Percentiles rank a stretch among this genome's conserved stretches.
These are phyloP conservation scores for Cutaneotrichosporon sp. DNA, from an alignment of 1,284 basidiomycete genomes.

Conservation along the genomic window DNA sequence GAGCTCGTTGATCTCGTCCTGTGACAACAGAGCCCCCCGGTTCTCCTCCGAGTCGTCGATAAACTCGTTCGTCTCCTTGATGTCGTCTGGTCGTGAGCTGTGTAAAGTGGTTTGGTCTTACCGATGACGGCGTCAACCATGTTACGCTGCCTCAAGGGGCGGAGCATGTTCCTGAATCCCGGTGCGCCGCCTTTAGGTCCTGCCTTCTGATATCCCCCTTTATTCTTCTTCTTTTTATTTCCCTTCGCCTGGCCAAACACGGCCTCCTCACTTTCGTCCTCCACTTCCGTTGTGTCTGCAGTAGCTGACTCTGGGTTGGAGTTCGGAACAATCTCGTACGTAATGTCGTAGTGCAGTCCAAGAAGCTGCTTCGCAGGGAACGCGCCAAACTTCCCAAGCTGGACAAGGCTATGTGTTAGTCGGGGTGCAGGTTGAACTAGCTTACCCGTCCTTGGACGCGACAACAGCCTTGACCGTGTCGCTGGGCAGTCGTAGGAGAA, in stretches of 20 bases:
- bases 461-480: slow-evolving; percentile 49
- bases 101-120: slow-evolving; percentile 12
- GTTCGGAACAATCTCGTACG: slow-evolving; percentile 48
- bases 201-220: slow-evolving; percentile 20
- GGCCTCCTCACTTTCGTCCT: neutral
- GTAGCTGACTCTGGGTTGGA: neutral
- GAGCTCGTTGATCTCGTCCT: slow-evolving; percentile 72
- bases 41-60: slow-evolving; percentile 59
- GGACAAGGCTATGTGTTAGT: slow-evolving; percentile 37
- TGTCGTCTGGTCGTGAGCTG: slow-evolving; percentile 34
- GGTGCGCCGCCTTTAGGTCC: slow-evolving; percentile 20
- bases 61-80: slow-evolving; percentile 46
- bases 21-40: slow-evolving; percentile 60
- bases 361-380: slow-evolving; percentile 49
- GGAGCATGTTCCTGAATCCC: slow-evolving; percentile 38
- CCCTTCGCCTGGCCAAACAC: slow-evolving; percentile 29
- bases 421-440: slow-evolving; percentile 18
- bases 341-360: slow-evolving; percentile 50
- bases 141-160: slow-evolving; percentile 31
- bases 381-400: slow-evolving; percentile 51
- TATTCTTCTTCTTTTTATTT: slow-evolving; percentile 37
- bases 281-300: slow-evolving; percentile 8
- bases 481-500: slow-evolving; percentile 50
- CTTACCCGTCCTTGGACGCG: slow-evolving; percentile 43
- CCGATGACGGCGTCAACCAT: slow-evolving; percentile 42